Percentiles rank a stretch among this genome's conserved stretches.
Conservation (phyloP, 2,329 filamentous ascomycete species). For the Calonectria ilicicola region DNA sequence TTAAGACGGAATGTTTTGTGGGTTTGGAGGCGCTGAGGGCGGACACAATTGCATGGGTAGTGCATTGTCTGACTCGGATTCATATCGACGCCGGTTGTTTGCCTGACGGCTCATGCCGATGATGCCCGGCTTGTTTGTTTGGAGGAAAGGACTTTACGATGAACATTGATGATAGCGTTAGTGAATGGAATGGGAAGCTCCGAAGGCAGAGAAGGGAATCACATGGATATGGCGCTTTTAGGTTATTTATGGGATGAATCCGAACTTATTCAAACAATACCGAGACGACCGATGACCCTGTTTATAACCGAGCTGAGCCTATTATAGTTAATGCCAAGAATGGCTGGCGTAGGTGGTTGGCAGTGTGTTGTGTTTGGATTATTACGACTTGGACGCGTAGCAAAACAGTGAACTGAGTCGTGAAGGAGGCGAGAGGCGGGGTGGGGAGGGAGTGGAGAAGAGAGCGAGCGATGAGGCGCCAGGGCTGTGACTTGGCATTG, state of each 20-base stretch:
- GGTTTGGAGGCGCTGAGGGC: neutral
- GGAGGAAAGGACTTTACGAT: conserved; percentile 11
- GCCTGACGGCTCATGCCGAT: neutral
- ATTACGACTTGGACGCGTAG: conserved; percentile 2
- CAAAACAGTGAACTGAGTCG: neutral
- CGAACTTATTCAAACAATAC: neutral
- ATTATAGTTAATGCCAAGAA: neutral
- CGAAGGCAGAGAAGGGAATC: neutral
- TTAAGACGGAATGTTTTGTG: neutral
- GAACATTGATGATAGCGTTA: conserved; percentile 20
- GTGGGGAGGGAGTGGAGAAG: conserved; percentile 20
- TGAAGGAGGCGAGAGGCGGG: conserved; percentile 17
- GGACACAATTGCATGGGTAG: neutral
- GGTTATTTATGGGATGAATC: conserved; percentile 7
- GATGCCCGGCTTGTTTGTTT: neutral
- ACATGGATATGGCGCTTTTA: conserved; percentile 5
- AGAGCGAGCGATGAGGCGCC: conserved; percentile 20
- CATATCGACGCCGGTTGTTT: neutral
- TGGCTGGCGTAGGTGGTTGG: neutral
- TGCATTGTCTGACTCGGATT: neutral
- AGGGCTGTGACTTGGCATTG: neutral
- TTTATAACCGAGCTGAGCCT: neutral
- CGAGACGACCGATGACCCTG: neutral
- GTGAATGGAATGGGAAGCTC: neutral
- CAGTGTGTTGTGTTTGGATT: neutral